A percentile compares a stretch with the other conserved stretches of the same genome.
These are phyloP conservation scores for Myriosclerotinia duriaeana DNA, from an alignment of 2,329 filamentous ascomycete genomes.

Conservation along the genomic window DNA sequence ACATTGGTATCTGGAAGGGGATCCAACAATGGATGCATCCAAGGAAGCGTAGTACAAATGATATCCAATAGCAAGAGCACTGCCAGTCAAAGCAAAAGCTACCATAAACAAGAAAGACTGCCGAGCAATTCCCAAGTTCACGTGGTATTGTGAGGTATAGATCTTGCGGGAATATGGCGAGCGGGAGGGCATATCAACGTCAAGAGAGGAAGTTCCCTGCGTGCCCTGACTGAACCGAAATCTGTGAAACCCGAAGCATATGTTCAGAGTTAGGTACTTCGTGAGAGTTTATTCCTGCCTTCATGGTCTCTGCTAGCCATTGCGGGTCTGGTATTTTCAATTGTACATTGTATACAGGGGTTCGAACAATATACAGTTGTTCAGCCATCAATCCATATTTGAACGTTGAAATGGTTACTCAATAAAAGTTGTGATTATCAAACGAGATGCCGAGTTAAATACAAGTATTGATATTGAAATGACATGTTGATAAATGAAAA, in stretches of 20 bases:
- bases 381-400: background rate
- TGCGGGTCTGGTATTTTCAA: background rate
- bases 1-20: conserved; percentile 21
- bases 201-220: background rate
- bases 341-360: background rate
- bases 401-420: background rate
- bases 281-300: background rate
- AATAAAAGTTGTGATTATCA: background rate
- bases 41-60: conserved; percentile 26
- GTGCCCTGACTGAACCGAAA: background rate
- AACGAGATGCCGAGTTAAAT: background rate
- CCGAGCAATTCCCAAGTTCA: background rate
- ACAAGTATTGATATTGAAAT: background rate
- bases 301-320: background rate
- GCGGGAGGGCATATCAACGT: background rate
- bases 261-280: background rate
- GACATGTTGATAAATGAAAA: background rate
- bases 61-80: conserved; percentile 16
- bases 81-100: background rate
- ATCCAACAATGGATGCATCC: conserved; percentile 10
- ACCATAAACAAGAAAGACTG: background rate
- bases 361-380: background rate
- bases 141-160: background rate
- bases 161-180: background rate
- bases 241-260: background rate